Evolutionary conservation across 805 yeast species (phyloP), one percentile per base, ranked within the genome.

Genomic region (Debaryomyces castellii): DNA sequence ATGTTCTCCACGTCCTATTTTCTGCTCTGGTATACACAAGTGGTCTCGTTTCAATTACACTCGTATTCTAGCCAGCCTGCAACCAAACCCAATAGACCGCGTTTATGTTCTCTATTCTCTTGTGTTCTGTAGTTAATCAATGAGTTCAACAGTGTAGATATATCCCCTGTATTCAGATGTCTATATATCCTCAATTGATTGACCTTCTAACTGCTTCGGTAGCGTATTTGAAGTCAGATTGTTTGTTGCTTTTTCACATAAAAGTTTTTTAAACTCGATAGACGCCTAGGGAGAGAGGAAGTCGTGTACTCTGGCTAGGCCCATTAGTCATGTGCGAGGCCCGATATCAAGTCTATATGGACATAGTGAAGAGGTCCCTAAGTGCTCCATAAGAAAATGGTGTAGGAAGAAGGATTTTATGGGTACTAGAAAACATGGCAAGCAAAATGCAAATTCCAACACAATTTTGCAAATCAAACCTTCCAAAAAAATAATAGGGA

Each of bases 251-350:
- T 35, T 22, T 21, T 10, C 34, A 2, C 24, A 35, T 35, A 35
- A 35, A 35, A 35, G 38, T 35, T 35, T 35, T 35, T 35, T 35
- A 20, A 18, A 20, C 24, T 35, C 38, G n/a, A 34, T 18, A 35
- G 38, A 12, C 24, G 22, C 38, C 16, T 35, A 37, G 40, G 40
- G 40, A n/a, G 17, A 17, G 34, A 37, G 40, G 17, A 23, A 37
- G 40, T 37, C 40, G 40, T 37, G 40, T 37, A 37, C 40, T 37
- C 27, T 37, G 40, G 28, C 20, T 12, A 37, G 23, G 23, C 38
- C 5, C 16, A 23, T 14, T 37, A 23, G 12, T 21, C 24, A 35
- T 21, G 24, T 35, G 38, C 24, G 38, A 18, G 38, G 38, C 17
- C 5, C 20, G 20, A 11, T 20, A 20, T 10, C 22, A 7, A 30